Base-by-base conservation (phyloP, 2,329 filamentous ascomycete species). In the Lachnum nothofagi region DNA sequence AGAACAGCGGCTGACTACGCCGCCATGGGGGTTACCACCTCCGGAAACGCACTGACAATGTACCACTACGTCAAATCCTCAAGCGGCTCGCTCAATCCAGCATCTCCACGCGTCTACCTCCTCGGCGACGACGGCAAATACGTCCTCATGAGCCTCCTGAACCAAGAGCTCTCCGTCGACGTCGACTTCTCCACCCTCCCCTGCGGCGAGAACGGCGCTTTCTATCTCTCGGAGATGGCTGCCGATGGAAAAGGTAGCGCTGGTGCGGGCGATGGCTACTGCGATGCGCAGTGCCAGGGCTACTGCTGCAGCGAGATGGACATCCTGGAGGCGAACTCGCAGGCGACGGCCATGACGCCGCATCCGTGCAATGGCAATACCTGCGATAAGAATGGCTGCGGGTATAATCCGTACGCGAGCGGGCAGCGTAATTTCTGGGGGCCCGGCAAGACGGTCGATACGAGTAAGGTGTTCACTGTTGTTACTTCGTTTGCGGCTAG, bases 161-260 rank as follows among this genome's bases (percentile, higher is more conserved):
- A 78, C 67, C 76, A 82, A 62, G 83, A 87, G 67, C 80, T 87
- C 68, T 81, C 80, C 49, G 85, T 86, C 51, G 82, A 85, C 47
- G 83, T 86, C 39, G 83, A 87, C 61, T 76, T 84, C 40, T 85
- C 82, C 29, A 75, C 75, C 57, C 70, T 85, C 14, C 76, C 77
- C 48, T 88, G 85, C 62, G 85, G 84, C 51, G 69, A 87, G 52
- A 87, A 88, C 67, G 83, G 83, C 46, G 83, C 83, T 35, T 70
- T 86, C 40, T 86, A 86, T 68, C 73, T 85, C 25, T 71, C 77
- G 14, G 69, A 77, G 61, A 85, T 85, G 81, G 73, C 77, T n/a
- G 68, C 72, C 4, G 76, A 82, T 54, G 83, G 83, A 56, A 82
- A 80, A 54, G 60, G 67, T 75, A 66, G 69, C 70, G 47, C 79